phyloP scores from a whole-genome alignment of 345 rosid genomes.

The Excoecaria cochinchinensis region DNA sequence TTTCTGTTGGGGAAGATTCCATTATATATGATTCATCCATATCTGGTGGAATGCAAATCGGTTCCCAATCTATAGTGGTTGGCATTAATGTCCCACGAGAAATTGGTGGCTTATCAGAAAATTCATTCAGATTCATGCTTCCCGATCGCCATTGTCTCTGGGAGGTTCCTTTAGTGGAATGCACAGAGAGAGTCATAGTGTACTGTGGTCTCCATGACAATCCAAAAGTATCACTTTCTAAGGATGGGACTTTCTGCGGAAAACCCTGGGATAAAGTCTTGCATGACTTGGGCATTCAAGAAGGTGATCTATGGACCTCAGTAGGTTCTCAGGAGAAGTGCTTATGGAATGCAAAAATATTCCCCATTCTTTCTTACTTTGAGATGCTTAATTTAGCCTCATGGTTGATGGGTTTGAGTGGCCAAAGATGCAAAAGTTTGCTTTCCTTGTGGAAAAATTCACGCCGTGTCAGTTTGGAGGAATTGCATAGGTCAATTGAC shows the following conservation, averaged over 20 bases:
- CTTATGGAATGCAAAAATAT: constrained; percentile 93
- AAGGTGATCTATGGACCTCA: constrained; percentile 72
- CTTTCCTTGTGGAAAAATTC: constrained; percentile 73
- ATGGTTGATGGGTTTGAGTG: constrained; percentile 90
- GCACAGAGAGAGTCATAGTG: constrained; percentile 64
- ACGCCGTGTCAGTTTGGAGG: constrained; percentile 88
- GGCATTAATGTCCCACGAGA: constrained; percentile 63
- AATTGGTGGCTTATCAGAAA: constrained; percentile 31
- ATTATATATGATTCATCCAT: constrained; percentile 78
- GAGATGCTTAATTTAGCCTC: constrained; percentile 78
- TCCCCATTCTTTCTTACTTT: constrained; percentile 63
- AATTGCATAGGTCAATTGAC: constrained; percentile 87
- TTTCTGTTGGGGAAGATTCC: constrained; percentile 91
- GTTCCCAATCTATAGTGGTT: constrained; percentile 86
- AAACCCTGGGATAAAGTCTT: constrained; percentile 80
- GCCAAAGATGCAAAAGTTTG: constrained; percentile 37
- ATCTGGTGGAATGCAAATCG: constrained; percentile 74
- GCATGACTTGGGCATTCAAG: constrained; percentile 67
- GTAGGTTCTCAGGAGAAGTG: constrained; percentile 56
- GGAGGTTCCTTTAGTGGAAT: constrained; percentile 90
- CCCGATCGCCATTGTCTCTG: constrained; percentile 97
- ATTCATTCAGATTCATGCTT: constrained; percentile 64
- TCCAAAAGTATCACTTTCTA: constrained; percentile 62
- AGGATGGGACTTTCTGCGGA: constrained; percentile 87
- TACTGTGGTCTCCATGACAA: constrained; percentile 96